Evolutionary conservation across 1,284 basidiomycete species (phyloP), one percentile per base, ranked within the genome.

Genomic region (Pseudomicrostroma phylloplanum): DNA sequence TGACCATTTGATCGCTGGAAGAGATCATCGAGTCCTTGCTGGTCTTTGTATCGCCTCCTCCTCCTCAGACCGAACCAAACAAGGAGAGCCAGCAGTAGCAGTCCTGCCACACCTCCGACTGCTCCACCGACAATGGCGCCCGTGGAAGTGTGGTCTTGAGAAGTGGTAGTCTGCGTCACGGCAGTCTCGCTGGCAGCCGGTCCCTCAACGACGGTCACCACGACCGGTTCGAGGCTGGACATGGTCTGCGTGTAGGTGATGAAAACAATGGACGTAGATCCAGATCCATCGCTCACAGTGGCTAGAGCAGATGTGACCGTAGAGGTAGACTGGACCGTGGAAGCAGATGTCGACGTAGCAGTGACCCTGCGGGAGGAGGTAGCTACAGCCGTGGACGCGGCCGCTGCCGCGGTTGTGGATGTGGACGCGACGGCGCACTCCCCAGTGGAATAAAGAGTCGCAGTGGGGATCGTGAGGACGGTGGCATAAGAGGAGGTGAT

Each of bases 301-400:
- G 46, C 46, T 7, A 48, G 46, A 23, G 43, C 78, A 80, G 6
- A 66, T 64, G 9, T 56, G 46, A 41, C 79, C 73, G 17, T 80
- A 72, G 4, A 60, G 54, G 1, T 49, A 36, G 30, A 36, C 30
- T 36, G 30, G 61, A 0, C 82, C 61, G 19, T 87, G 85, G 39
- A 82, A 23, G 46, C 46, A n/a, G 46, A 48, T 7, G 12, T 6
- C 17, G 46, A 48, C 3, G 30, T 36, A 9, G 30, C 30, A 36
- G 30, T 36, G 30, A 36, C 30, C 30, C 30, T 36, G 4, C 12
- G 4, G n/a, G 46, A 48, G n/a, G n/a, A n/a, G 7, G 46, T 11
- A 48, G 7, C 6, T 3, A 7, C 46, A n/a, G n/a, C 4, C 17
- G 46, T 48, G 46, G 46, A 3, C 23, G 46, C 12, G 46, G n/a